A percentile compares a stretch with the other conserved stretches of the same genome.
Conservation (phyloP, 2,329 filamentous ascomycete species). For the Sphaerostilbella broomeana region DNA sequence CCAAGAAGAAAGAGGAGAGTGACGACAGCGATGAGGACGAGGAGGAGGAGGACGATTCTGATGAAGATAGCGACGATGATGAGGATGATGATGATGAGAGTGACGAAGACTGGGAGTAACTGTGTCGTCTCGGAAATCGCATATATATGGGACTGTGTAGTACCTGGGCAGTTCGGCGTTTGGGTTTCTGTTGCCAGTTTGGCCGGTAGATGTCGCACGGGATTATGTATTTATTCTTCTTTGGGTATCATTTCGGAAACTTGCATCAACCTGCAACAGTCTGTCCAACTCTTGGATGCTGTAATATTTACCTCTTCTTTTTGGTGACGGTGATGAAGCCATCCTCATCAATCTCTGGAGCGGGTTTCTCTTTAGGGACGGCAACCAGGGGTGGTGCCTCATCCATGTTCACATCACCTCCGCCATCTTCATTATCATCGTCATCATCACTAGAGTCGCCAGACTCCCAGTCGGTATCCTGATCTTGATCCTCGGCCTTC, state of each 20-base stretch:
- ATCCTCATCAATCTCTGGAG: constrained; percentile 72
- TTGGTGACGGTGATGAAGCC: constrained; percentile 71
- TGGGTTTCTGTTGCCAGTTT: constrained; percentile 20
- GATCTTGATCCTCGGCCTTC: constrained; percentile 47
- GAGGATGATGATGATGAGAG: constrained; percentile 40
- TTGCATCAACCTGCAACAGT: constrained; percentile 1
- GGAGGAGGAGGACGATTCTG: constrained; percentile 39
- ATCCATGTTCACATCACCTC: constrained; percentile 58
- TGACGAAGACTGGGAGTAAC: constrained; percentile 73
- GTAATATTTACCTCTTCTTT: constrained; percentile 52
- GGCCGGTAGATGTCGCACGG: constrained; percentile 6
- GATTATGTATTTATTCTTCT: constrained; percentile 14
- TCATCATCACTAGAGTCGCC: constrained; percentile 54
- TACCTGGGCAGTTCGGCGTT: constrained; percentile 27
- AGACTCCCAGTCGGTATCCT: constrained; percentile 56
- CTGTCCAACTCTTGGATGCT: too few species aligned
- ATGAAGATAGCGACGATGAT: constrained; percentile 42
- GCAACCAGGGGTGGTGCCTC: constrained; percentile 59
- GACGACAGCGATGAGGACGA: constrained; percentile 13
- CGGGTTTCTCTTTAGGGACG: constrained; percentile 53
- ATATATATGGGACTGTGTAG: constrained; percentile 13
- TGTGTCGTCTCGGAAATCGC: constrained; percentile 1
- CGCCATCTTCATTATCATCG: constrained; percentile 52
- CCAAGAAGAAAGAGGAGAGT: constrained; percentile 42
- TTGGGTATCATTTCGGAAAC: constrained; percentile 21